Percentiles rank a stretch among this genome's conserved stretches.
Conservation (phyloP, 306 rosid species). For the Comarum palustre region DNA sequence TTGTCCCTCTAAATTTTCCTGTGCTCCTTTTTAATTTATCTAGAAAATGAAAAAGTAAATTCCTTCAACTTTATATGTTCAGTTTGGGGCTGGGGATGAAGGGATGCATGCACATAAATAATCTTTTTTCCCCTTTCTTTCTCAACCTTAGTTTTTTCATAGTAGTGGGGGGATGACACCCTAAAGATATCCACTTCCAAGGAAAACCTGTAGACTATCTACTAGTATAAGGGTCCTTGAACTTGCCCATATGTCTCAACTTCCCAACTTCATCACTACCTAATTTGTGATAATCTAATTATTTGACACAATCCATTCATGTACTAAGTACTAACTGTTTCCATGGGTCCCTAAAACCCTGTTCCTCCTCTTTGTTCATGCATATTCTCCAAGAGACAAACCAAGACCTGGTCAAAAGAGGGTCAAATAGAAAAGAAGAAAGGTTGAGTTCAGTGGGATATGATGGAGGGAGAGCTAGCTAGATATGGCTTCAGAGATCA, state of each 20-base stretch:
- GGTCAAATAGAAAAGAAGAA: constrained; percentile 49
- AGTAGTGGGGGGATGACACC: constrained; percentile 11
- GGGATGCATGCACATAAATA: neutral
- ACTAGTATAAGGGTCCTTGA: constrained; percentile 42
- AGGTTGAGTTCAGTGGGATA: constrained; percentile 44
- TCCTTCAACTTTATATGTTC: neutral
- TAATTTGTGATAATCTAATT: constrained; percentile 41
- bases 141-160: neutral
- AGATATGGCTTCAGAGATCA: constrained; percentile 32
- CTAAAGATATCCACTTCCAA: constrained; percentile 33
- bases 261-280: constrained; percentile 40
- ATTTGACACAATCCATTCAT: constrained; percentile 29
- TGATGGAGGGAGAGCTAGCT: constrained; percentile 32
- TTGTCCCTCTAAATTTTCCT: no score
- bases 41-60: neutral
- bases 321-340: constrained; percentile 21
- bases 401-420: constrained; percentile 58
- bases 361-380: constrained; percentile 53
- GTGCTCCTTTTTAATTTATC: no score
- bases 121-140: neutral
- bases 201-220: neutral
- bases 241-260: constrained; percentile 50
- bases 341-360: constrained; percentile 30
- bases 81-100: neutral
- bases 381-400: constrained; percentile 52